Conservation (phyloP, 352 stramenopile genomes). For the Aphanomyces invadans region DNA sequence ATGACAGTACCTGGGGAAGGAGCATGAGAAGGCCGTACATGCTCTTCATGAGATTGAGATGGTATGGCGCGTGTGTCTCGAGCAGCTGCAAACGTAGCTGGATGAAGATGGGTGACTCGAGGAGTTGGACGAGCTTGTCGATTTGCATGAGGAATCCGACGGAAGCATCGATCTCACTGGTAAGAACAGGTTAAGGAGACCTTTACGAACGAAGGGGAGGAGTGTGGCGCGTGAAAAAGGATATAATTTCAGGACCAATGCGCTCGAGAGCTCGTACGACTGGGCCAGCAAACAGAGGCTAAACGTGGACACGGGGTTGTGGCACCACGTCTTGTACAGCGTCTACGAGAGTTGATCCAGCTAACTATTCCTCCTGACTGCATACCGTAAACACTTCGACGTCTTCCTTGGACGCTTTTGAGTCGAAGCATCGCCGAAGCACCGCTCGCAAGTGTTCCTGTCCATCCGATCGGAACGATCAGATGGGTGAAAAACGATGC, state of each 20-base stretch:
- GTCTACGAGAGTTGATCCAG: conserved; percentile 32
- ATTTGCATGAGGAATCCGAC: conserved; percentile 99
- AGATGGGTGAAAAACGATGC: background rate
- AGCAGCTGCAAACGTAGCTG: conserved; percentile 97
- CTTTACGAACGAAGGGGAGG: too few relatives aligned
- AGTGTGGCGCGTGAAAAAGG: conserved; percentile 30
- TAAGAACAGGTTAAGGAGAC: conserved; percentile 30
- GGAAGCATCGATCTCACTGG: conserved; percentile 93
- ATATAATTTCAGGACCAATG: conserved; percentile 95
- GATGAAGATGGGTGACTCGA: conserved; percentile 99
- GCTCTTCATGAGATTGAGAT: conserved; percentile 94
- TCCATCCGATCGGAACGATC: background rate
- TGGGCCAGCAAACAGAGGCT: conserved; percentile 97
- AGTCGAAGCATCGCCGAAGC: conserved; percentile 69
- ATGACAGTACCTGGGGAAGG: conserved; percentile 88
- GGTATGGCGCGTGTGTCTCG: conserved; percentile 92
- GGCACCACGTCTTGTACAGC: conserved; percentile 92
- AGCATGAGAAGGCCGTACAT: conserved; percentile 97
- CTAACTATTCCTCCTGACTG: background rate
- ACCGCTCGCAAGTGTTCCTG: conserved; percentile 68
- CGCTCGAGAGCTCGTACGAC: conserved; percentile 95
- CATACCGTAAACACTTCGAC: conserved; percentile 71
- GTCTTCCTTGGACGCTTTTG: conserved; percentile 57
- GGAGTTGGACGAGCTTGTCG: conserved; percentile 98
- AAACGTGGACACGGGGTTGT: conserved; percentile 96